A percentile compares a stretch with the other conserved stretches of the same genome.
phyloP scores from a whole-genome alignment of 108 stramenopile genomes.

The Cylindrotheca fusiformis region DNA sequence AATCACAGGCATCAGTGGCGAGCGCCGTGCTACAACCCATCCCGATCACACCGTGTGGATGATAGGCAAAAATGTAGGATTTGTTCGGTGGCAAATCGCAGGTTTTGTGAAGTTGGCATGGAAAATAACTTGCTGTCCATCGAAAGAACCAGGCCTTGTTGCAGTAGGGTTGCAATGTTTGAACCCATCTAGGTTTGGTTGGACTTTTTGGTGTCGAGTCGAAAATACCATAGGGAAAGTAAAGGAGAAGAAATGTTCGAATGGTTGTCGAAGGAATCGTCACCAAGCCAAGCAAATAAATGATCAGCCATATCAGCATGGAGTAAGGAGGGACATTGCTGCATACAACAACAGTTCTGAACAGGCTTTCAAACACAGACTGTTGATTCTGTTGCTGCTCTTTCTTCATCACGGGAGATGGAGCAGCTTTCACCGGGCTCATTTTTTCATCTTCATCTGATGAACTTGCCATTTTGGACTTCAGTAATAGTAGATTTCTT shows the following conservation, averaged over 20 bases:
- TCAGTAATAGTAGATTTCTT: too few species aligned
- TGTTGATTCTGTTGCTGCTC: too few species aligned
- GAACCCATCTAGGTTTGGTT: neutral
- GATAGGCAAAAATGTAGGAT: conserved; percentile 45
- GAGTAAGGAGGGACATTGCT: neutral
- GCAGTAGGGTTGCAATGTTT: neutral
- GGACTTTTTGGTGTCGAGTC: neutral
- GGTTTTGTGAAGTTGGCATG: neutral
- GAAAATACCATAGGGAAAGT: too few species aligned
- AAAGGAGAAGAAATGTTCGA: too few species aligned
- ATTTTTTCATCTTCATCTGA: too few species aligned
- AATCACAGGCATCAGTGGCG: conserved; percentile 17
- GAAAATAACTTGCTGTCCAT: neutral
- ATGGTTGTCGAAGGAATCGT: neutral
- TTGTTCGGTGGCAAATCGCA: neutral
- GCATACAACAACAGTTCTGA: too few species aligned
- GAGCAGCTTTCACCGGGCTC: too few species aligned
- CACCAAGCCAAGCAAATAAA: neutral
- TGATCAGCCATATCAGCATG: neutral
- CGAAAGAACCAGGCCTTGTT: neutral
- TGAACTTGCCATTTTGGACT: too few species aligned
- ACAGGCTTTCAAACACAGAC: too few species aligned
- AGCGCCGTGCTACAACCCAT: conserved; percentile 27
- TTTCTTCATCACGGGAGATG: too few species aligned
- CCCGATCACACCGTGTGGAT: conserved; percentile 60